phyloP scores from a whole-genome alignment of 495 filamentous ascomycete species.

The Bryoglossum gracile region DNA sequence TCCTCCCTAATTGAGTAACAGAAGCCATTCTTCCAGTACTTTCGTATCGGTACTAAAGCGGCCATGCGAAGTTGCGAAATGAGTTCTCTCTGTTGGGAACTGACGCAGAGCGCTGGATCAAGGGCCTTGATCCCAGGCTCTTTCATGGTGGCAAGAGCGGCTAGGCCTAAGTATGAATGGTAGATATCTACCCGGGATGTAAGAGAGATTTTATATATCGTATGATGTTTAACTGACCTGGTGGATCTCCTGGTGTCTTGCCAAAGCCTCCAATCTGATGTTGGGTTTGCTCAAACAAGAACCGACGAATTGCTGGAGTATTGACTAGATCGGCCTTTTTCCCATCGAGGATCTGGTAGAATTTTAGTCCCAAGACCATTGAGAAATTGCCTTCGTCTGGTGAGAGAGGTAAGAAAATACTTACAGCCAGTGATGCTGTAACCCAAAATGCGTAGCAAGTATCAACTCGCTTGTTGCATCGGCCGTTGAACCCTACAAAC shows the following conservation, averaged over 20 bases:
- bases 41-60: conserved; percentile 6
- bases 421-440: conserved; percentile 57
- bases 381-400: neutral
- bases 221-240: conserved; percentile 40
- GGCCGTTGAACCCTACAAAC: conserved; percentile 71
- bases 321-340: conserved; percentile 51
- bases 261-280: conserved; percentile 87
- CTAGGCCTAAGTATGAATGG: conserved; percentile 83
- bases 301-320: conserved; percentile 53
- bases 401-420: neutral
- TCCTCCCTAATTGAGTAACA: conserved; percentile 16
- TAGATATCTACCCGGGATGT: conserved; percentile 56
- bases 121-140: conserved; percentile 52
- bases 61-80: conserved; percentile 26
- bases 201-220: no score
- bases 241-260: conserved; percentile 70
- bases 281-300: conserved; percentile 83
- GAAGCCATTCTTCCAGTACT: conserved; percentile 18
- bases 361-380: neutral
- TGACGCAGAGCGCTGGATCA: conserved; percentile 67
- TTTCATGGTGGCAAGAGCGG: conserved; percentile 61
- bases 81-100: conserved; percentile 38
- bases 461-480: conserved; percentile 81
- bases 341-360: conserved; percentile 54
- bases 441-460: conserved; percentile 97